These are phyloP conservation scores for Orbilia brochopaga DNA, from an alignment of 2,329 filamentous ascomycete species.

Conservation along the genomic window DNA sequence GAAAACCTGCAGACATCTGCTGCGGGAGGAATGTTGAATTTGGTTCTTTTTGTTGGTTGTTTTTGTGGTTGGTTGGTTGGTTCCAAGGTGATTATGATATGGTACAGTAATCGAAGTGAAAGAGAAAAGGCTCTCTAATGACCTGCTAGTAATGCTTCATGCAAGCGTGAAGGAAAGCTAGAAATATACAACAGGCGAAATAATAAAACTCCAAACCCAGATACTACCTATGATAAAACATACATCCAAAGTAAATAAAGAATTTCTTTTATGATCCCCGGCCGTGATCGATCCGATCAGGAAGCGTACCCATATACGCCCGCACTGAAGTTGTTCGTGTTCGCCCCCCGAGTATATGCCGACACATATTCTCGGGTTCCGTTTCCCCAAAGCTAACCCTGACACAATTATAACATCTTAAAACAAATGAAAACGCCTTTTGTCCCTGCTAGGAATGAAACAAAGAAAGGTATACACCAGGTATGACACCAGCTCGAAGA, in stretches of 20 bases:
- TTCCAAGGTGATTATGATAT: background rate
- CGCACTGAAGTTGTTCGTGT: too few species aligned
- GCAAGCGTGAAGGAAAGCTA: background rate
- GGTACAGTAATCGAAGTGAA: constrained; percentile 4
- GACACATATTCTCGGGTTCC: too few species aligned
- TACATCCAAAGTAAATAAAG: too few species aligned
- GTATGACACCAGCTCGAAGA: constrained; percentile 1
- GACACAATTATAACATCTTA: background rate
- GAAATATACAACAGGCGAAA: constrained; percentile 12
- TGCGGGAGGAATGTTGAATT: too few species aligned
- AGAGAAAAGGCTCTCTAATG: constrained; percentile 16
- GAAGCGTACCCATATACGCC: too few species aligned
- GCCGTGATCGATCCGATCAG: background rate
- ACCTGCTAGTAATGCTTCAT: constrained; percentile 35
- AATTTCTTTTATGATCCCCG: constrained; percentile 12
- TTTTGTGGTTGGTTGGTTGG: background rate
- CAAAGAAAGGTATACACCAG: background rate
- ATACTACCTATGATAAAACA: constrained; percentile 34
- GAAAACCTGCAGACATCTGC: background rate
- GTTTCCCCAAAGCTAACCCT: too few species aligned
- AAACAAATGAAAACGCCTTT: constrained; percentile 1
- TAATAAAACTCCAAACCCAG: constrained; percentile 42
- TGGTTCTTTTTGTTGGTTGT: too few species aligned
- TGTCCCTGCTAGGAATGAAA: background rate
- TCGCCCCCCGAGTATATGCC: too few species aligned